A percentile compares a stretch with the other conserved stretches of the same genome.
These are phyloP conservation scores for Phoma sp. DNA, from an alignment of 2,329 filamentous ascomycete species.

Conservation along the genomic window DNA sequence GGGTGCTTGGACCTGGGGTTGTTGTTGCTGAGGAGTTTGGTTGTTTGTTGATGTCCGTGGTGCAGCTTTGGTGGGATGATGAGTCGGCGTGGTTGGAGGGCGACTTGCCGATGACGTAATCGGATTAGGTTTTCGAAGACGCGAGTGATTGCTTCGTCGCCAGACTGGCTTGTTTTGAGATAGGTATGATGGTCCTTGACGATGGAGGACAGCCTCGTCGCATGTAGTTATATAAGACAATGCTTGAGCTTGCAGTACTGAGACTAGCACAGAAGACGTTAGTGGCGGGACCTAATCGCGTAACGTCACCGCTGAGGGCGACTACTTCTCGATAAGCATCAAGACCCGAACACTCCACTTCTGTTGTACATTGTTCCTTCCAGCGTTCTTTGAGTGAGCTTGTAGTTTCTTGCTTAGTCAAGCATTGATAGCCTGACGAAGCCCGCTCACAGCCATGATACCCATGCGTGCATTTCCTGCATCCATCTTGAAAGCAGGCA, in stretches of 20 bases:
- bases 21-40: too few relatives aligned
- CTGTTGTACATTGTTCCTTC: background rate
- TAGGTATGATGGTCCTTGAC: too few relatives aligned
- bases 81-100: too few relatives aligned
- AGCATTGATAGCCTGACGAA: background rate
- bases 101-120: slow-evolving; percentile 16
- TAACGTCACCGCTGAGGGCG: slow-evolving; percentile 12
- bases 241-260: too few relatives aligned
- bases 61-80: too few relatives aligned
- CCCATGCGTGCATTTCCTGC: slow-evolving; percentile 12
- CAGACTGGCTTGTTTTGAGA: too few relatives aligned
- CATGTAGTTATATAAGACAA: background rate
- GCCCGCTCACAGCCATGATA: slow-evolving; percentile 17
- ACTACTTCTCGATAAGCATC: slow-evolving; percentile 5
- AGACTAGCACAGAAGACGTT: slow-evolving; percentile 4
- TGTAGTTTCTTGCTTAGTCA: background rate
- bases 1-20: background rate
- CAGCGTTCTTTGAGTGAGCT: too few relatives aligned
- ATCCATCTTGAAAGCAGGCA: background rate
- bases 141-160: background rate
- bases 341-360: background rate
- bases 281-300: slow-evolving; percentile 15
- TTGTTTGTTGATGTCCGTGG: too few relatives aligned
- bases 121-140: background rate
- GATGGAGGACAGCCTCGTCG: too few relatives aligned